These are phyloP conservation scores for Cicer judaicum DNA, from an alignment of 306 rosid species.

Conservation along the genomic window DNA sequence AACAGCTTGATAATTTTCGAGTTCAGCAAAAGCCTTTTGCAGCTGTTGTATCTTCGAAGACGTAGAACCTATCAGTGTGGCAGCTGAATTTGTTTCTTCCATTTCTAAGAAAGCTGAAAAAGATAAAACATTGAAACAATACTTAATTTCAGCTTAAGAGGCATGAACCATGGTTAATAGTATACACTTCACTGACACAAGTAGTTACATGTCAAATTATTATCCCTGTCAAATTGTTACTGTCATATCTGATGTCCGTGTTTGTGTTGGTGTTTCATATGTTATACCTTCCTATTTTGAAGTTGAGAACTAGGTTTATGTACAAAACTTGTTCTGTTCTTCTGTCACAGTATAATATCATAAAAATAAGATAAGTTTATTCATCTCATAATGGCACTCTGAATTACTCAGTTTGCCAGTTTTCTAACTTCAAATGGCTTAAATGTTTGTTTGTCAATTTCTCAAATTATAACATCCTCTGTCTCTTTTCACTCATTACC, in stretches of 20 bases:
- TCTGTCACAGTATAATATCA: neutral
- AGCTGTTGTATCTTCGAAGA: conserved; percentile 93
- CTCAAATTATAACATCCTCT: neutral
- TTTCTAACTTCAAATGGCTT: neutral
- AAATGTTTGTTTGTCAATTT: neutral
- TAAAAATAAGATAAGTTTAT: neutral
- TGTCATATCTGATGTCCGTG: no score
- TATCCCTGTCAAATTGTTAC: no score
- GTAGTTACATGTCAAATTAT: no score
- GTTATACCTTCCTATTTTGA: neutral
- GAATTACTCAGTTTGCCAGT: neutral
- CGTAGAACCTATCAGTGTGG: conserved; percentile 79
- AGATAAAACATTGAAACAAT: conserved; percentile 36
- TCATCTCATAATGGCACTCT: neutral
- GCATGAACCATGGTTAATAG: conserved; percentile 10
- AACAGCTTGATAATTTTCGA: conserved; percentile 89
- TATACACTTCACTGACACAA: neutral
- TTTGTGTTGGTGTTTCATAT: no score
- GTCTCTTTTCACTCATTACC: neutral
- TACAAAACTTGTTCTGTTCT: neutral
- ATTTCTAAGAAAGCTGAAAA: conserved; percentile 67
- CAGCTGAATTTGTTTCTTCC: conserved; percentile 80
- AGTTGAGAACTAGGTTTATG: neutral
- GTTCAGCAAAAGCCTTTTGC: conserved; percentile 98
- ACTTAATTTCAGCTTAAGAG: neutral